phyloP scores from a whole-genome alignment of 176 grass and related monocot genomes.

The Lolium rigidum region DNA sequence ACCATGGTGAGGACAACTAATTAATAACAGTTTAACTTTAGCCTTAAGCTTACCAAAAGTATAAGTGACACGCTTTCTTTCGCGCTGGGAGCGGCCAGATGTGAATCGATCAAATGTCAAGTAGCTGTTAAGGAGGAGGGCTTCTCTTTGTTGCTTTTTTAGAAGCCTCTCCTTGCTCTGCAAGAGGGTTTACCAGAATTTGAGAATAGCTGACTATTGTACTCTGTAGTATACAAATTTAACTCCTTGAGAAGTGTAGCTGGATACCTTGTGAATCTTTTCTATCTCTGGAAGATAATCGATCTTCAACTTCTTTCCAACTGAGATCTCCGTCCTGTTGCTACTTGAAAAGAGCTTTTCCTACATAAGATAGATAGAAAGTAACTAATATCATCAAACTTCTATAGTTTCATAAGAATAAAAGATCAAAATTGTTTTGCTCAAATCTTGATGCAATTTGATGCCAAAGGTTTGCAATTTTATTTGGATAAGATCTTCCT shows the following conservation, averaged over 20 bases:
- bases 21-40: conserved; percentile 16
- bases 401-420: neutral
- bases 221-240: conserved; percentile 27
- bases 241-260: conserved; percentile 47
- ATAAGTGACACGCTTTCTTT: conserved; percentile 92
- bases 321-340: conserved; percentile 87
- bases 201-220: conserved; percentile 5
- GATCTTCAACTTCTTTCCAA: conserved; percentile 94
- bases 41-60: conserved; percentile 77
- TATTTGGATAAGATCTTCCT: conserved; percentile 20
- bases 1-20: conserved; percentile 20
- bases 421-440: conserved; percentile 1
- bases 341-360: conserved; percentile 94
- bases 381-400: conserved; percentile 31
- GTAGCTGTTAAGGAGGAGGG: conserved; percentile 81
- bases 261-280: conserved; percentile 86
- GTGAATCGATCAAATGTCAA: conserved; percentile 80
- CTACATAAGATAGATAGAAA: conserved; percentile 51
- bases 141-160: conserved; percentile 98
- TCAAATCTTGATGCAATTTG: neutral
- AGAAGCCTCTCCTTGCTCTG: conserved; percentile 91
- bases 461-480: conserved; percentile 19
- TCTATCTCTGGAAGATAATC: conserved; percentile 94
- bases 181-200: conserved; percentile 38
- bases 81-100: conserved; percentile 80